Evolutionary conservation across 169 alveolate genomes (phyloP).

Genomic region (Babesia ovis): DNA sequence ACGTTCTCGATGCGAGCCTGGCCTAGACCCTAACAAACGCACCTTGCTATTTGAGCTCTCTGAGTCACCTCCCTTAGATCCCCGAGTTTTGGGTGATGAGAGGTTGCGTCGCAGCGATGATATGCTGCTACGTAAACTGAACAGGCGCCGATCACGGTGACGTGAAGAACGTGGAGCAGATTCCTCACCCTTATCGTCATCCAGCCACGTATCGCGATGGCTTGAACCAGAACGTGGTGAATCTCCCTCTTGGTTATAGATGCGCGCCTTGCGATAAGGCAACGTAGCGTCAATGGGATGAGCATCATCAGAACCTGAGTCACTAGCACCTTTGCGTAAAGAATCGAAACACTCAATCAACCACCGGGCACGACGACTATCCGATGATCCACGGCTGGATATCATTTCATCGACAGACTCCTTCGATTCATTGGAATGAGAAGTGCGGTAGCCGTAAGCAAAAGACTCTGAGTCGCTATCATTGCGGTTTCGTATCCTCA

Average conservation of each 20-base stretch:
- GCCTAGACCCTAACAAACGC: not conserved
- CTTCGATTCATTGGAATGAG: not conserved
- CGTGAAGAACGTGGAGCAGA: constrained; percentile 3
- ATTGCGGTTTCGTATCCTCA: not conserved
- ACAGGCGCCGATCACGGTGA: constrained; percentile 43
- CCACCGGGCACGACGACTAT: constrained; percentile 6
- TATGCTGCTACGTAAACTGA: constrained; percentile 41
- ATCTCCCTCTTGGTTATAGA: not conserved
- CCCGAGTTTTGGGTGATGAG: constrained; percentile 32
- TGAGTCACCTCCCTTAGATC: not conserved
- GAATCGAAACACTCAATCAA: not conserved
- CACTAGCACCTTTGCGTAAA: not conserved
- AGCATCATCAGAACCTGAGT: not conserved
- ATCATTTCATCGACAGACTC: not conserved
- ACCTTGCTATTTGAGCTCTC: not conserved
- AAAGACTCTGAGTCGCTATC: not conserved
- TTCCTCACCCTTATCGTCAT: not conserved
- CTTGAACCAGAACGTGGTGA: not conserved
- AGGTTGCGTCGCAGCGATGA: constrained; percentile 36
- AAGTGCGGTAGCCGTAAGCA: not conserved
- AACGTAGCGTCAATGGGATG: not conserved
- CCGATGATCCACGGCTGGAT: not conserved
- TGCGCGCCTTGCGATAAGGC: not conserved
- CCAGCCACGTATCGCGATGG: not conserved
- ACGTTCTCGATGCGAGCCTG: not conserved